These are phyloP conservation scores for Echeveria elegans DNA, from an alignment of 164 flowering plant genomes.

Conservation along the genomic window DNA sequence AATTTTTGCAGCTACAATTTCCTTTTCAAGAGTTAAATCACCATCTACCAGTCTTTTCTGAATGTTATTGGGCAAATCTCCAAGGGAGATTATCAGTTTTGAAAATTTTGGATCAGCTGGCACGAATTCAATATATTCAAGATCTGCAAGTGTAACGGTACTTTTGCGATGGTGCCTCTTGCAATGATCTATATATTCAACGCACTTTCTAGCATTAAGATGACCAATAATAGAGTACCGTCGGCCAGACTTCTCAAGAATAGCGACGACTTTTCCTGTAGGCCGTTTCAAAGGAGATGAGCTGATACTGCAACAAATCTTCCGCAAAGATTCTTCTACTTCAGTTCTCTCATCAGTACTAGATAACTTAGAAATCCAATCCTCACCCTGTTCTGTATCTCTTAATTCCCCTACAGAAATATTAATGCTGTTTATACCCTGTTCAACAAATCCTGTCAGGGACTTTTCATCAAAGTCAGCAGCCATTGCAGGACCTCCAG, in stretches of 20 bases:
- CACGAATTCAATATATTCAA: conserved; percentile 41
- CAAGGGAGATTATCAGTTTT: conserved; percentile 51
- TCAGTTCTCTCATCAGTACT: conserved; percentile 16
- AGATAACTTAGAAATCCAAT: conserved; percentile 13
- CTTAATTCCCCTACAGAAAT: conserved; percentile 11
- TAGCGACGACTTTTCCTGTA: conserved; percentile 74
- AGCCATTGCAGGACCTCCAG: conserved; percentile 22
- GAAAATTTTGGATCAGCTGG: conserved; percentile 72
- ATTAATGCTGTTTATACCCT: conserved; percentile 38
- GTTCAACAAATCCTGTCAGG: conserved; percentile 19
- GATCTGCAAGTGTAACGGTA: conserved; percentile 13
- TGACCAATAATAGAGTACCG: conserved; percentile 66
- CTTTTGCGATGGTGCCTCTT: conserved; percentile 26
- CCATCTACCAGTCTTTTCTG: conserved; percentile 50
- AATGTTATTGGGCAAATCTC: conserved; percentile 46
- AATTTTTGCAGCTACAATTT: conserved; percentile 68
- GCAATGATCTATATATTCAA: conserved; percentile 24
- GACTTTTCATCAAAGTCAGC: conserved; percentile 18
- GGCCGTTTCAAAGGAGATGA: conserved; percentile 67
- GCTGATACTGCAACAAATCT: conserved; percentile 35
- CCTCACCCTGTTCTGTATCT: not conserved
- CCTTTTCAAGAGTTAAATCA: conserved; percentile 57
- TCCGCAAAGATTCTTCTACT: conserved; percentile 24
- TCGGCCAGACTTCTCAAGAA: conserved; percentile 58
- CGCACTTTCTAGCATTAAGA: conserved; percentile 52